A percentile compares a stretch with the other conserved stretches of the same genome.
These are phyloP conservation scores for Discostella stelligeroides DNA, from an alignment of 108 stramenopile genomes.

Conservation along the genomic window DNA sequence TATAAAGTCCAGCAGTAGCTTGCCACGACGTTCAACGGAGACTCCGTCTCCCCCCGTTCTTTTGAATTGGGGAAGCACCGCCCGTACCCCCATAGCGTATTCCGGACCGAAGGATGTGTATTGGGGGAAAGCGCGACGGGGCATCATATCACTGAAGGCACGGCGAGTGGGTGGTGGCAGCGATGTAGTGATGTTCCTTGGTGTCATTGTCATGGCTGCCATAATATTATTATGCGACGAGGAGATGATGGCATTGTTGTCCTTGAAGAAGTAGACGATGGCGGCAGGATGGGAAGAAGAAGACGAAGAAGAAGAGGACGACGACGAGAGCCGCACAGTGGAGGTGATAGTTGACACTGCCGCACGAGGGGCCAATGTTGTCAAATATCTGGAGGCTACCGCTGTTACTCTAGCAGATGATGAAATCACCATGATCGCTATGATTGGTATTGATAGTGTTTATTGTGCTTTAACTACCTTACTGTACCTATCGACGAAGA, in stretches of 20 bases:
- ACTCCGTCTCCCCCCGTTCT: conserved; percentile 31
- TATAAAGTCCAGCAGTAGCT: conserved; percentile 57
- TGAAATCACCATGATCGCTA: conserved; percentile 7
- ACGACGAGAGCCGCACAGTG: not conserved
- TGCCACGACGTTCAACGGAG: conserved; percentile 48
- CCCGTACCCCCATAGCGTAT: conserved; percentile 48
- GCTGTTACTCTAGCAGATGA: not conserved
- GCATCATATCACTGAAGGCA: conserved; percentile 26
- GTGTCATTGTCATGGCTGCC: not conserved
- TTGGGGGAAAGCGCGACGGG: conserved; percentile 56
- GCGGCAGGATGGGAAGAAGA: not conserved
- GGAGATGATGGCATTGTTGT: not conserved
- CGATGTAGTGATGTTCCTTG: no score
- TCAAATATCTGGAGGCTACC: not conserved
- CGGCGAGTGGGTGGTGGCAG: not conserved
- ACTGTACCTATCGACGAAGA: no score
- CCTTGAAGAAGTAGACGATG: not conserved
- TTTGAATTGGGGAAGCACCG: conserved; percentile 60
- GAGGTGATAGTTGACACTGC: not conserved
- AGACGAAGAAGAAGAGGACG: not conserved
- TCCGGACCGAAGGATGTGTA: conserved; percentile 57
- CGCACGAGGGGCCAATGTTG: not conserved
- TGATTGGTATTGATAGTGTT: no score
- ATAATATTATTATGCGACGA: not conserved
- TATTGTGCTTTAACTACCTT: no score